Conservation (phyloP, 352 stramenopile species). For the Salisapilia sapeloensis region DNA sequence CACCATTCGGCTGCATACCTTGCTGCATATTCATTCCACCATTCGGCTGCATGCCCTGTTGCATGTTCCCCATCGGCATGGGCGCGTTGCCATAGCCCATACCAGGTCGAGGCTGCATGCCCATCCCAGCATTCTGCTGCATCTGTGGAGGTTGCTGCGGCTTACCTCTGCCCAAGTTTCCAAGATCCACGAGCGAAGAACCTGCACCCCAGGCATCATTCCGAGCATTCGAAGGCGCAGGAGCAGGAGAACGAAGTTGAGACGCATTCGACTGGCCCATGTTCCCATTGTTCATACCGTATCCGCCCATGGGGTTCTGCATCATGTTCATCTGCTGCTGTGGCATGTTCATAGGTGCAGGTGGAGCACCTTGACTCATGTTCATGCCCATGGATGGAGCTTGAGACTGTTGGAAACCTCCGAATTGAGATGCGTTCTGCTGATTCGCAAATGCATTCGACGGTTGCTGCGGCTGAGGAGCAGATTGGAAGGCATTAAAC, state of each 20-base stretch:
- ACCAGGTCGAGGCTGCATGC: slow-evolving; percentile 9
- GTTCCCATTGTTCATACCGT: no score
- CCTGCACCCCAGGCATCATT: slow-evolving; percentile 70
- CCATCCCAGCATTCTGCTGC: slow-evolving; percentile 3
- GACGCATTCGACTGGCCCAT: no score
- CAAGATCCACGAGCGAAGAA: slow-evolving; percentile 64
- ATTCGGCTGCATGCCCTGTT: slow-evolving; percentile 3
- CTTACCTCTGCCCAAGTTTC: slow-evolving; percentile 22
- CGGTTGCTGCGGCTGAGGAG: slow-evolving; percentile 2
- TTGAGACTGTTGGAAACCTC: slow-evolving; percentile 19
- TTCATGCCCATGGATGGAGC: slow-evolving; percentile 11
- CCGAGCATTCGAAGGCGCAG: no score
- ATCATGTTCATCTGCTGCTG: no score
- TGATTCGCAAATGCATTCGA: slow-evolving; percentile 8
- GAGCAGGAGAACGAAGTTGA: no score
- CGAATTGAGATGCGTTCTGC: slow-evolving; percentile 13
- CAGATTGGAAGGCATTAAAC: slow-evolving; percentile 45
- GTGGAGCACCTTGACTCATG: no score
- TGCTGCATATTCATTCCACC: slow-evolving; percentile 4
- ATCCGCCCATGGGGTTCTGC: no score
- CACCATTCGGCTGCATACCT: no score
- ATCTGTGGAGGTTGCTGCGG: slow-evolving; percentile 5
- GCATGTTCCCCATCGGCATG: slow-evolving; percentile 6
- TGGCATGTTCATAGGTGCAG: no score
- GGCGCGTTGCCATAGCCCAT: slow-evolving; percentile 9